Percentiles rank a stretch among this genome's conserved stretches.
phyloP scores from a whole-genome alignment of 805 yeast species.

The Schizosaccharomyces japonicus region DNA sequence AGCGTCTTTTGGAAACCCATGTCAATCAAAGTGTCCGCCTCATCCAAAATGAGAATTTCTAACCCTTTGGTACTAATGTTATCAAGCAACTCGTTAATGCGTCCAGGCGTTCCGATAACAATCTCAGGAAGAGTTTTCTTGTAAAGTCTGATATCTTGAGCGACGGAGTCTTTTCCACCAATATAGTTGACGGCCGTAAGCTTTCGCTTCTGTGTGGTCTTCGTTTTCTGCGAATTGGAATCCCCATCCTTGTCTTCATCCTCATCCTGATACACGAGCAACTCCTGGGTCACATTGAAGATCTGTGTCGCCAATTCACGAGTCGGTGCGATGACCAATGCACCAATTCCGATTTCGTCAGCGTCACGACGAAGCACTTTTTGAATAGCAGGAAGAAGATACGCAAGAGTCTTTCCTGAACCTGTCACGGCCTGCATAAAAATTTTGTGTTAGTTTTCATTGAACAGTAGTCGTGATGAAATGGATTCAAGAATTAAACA shows the following conservation, averaged over 20 bases:
- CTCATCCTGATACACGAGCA: conserved; percentile 14
- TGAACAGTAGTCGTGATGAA: neutral
- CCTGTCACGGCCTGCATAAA: conserved; percentile 68
- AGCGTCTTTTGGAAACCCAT: conserved; percentile 76
- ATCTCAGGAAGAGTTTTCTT: conserved; percentile 39
- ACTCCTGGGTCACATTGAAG: conserved; percentile 33
- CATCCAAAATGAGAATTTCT: conserved; percentile 64
- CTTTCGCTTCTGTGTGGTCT: neutral
- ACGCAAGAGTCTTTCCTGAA: conserved; percentile 91
- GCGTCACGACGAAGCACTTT: conserved; percentile 23
- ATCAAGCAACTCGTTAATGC: conserved; percentile 63
- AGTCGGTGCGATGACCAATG: conserved; percentile 50
- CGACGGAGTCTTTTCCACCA: conserved; percentile 22
- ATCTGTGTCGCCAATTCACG: conserved; percentile 33
- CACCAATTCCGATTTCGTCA: conserved; percentile 34
- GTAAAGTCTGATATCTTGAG: conserved; percentile 49
- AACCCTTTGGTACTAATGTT: conserved; percentile 73
- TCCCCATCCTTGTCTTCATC: conserved; percentile 7
- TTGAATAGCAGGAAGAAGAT: conserved; percentile 59
- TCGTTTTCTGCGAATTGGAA: conserved; percentile 8
- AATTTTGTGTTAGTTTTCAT: neutral
- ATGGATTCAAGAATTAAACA: too few relatives aligned
- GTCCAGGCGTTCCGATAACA: conserved; percentile 79
- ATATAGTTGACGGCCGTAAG: conserved; percentile 18
- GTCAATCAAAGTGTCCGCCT: conserved; percentile 78